Conservation (phyloP, 2,329 filamentous ascomycete species). For the Aspergillus ustus region DNA sequence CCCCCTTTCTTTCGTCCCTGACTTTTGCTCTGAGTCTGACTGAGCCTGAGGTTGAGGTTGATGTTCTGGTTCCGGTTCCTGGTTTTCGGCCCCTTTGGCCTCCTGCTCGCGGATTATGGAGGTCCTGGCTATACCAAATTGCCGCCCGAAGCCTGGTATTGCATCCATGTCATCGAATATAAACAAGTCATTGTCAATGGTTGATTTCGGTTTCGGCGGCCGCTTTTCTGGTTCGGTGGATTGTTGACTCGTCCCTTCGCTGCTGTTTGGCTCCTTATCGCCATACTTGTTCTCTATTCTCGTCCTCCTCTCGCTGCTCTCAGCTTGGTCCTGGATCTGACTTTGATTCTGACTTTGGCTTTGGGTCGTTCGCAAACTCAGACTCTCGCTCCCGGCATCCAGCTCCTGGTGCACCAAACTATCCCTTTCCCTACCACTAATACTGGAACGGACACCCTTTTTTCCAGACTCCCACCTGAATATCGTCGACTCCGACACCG, state of each 20-base stretch:
- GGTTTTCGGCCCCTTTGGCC: neutral
- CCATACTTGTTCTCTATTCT: neutral
- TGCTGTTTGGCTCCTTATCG: neutral
- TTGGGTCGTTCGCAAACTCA: neutral
- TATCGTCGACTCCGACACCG: neutral
- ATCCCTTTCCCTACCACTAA: neutral
- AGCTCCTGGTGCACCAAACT: neutral
- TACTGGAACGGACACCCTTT: neutral
- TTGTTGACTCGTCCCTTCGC: too few relatives aligned
- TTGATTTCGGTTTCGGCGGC: neutral
- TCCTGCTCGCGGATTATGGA: slow-evolving; percentile 14
- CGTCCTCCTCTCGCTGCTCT: neutral
- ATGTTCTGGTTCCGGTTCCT: neutral
- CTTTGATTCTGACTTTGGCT: neutral
- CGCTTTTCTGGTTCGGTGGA: neutral
- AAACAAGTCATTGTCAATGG: neutral
- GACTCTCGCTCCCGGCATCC: neutral
- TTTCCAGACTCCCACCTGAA: neutral
- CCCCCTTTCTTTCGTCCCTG: neutral
- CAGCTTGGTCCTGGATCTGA: neutral
- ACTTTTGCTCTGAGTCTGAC: neutral
- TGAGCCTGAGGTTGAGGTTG: neutral
- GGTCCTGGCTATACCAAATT: slow-evolving; percentile 14
- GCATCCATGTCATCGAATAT: slow-evolving; percentile 11
- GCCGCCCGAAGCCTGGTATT: slow-evolving; percentile 15